These are phyloP conservation scores for Kwoniella sp. DNA, from an alignment of 768 basidiomycete genomes.

Conservation along the genomic window DNA sequence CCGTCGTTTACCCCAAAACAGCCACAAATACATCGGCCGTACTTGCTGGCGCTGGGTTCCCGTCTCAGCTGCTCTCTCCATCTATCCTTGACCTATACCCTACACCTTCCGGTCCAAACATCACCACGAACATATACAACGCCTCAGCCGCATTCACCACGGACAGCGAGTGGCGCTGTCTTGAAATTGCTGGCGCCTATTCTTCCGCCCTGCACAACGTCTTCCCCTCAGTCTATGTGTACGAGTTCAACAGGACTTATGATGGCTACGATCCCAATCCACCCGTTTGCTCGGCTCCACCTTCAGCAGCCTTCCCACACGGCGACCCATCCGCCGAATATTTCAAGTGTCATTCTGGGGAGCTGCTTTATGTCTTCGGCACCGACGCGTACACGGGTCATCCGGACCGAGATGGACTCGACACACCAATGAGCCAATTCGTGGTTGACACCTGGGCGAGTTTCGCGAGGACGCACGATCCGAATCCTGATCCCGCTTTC, in stretches of 20 bases:
- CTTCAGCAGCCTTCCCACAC: conserved; percentile 58
- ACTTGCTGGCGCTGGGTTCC: conserved; percentile 24
- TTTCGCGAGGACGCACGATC: conserved; percentile 61
- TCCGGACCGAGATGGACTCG: conserved; percentile 61
- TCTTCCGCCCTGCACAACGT: conserved; percentile 59
- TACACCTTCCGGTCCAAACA: conserved; percentile 55
- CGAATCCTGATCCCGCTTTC: conserved; percentile 59
- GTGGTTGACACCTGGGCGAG: conserved; percentile 60
- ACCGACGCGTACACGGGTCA: conserved; percentile 56
- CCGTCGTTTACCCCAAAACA: conserved; percentile 57
- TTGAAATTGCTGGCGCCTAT: conserved; percentile 62
- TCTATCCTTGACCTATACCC: conserved; percentile 59
- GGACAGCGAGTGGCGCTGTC: conserved; percentile 60
- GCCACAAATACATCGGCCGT: conserved; percentile 31
- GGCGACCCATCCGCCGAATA: conserved; percentile 57
- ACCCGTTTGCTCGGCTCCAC: conserved; percentile 60
- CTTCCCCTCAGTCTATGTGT: conserved; percentile 59
- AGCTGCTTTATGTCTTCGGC: conserved; percentile 55
- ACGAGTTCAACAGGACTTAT: conserved; percentile 59
- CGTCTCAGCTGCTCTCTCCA: conserved; percentile 31
- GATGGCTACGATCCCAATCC: conserved; percentile 60
- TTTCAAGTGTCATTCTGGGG: conserved; percentile 54
- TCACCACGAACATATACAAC: conserved; percentile 60
- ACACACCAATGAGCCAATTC: conserved; percentile 60
- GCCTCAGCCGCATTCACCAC: conserved; percentile 59